Evolutionary conservation across 768 basidiomycete species (phyloP), one percentile per base, ranked within the genome.

Genomic region (Kwoniella bestiolae): DNA sequence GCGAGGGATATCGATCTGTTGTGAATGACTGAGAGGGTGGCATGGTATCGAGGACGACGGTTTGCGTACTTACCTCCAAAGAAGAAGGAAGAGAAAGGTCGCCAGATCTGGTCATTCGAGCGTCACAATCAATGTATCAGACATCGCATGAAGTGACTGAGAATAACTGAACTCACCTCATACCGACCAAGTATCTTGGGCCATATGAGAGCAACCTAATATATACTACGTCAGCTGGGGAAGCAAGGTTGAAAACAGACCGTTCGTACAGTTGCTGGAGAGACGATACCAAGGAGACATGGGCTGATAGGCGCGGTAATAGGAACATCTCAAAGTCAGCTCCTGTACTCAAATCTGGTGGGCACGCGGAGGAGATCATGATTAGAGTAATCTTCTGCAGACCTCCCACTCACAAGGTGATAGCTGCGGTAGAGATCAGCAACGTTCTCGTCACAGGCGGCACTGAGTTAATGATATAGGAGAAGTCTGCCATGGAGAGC

Each of bases 391-490:
- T 29, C 8, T 5, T 32, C 50, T 21, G 18, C 47, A 12, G 26
- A 21, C 46, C 46, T 47, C 9, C 21, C 9, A 69, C 78, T 67
- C 28, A 80, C 79, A 68, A 65, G 0, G 79, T 80, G 26, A 79
- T 60, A 16, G 69, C 21, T 2, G 63, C 75, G 8, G 72, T 76
- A 2, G 65, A 68, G 3, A 76, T 44, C n/a, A 81, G 68, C 16
- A 78, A 38, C 21, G 68, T 53, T 31, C 80, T 65, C 1, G 80
- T 79, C 8, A 81, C 80, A 1, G 80, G 77, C 9, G 80, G 80
- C 31, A 81, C 65, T 8, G 74, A 45, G 21, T 67, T 68, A 58
- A 70, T 55, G 1, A 74, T 58, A 7, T 65, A n/a, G 14, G 68
- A 64, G 29, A 78, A 65, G 52, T 81, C 78, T 25, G 78, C 73